A percentile compares a stretch with the other conserved stretches of the same genome.
These are phyloP conservation scores for Trypanosoma platydactyli DNA, from an alignment of 208 protist species.

Conservation along the genomic window DNA sequence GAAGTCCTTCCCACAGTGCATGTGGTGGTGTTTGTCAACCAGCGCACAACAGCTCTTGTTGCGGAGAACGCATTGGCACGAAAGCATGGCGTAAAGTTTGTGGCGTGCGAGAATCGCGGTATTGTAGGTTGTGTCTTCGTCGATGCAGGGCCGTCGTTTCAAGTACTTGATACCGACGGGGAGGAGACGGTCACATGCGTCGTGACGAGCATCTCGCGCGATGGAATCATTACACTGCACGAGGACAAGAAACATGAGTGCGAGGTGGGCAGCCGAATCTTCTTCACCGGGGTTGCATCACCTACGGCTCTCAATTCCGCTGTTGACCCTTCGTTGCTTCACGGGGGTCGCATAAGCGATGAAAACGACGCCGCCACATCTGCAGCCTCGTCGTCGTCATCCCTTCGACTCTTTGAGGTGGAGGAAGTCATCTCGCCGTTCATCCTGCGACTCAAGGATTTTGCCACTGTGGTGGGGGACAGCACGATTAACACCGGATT, in stretches of 20 bases:
- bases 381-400: constrained; percentile 1
- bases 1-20: constrained; percentile 42
- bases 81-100: constrained; percentile 63
- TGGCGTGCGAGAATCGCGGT: constrained; percentile 83
- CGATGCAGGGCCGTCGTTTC: constrained; percentile 62
- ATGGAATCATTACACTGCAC: constrained; percentile 81
- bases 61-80: constrained; percentile 63
- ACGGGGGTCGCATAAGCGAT: not conserved
- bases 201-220: constrained; percentile 64
- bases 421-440: constrained; percentile 68
- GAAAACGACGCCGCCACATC: not conserved
- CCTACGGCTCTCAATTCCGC: constrained; percentile 50
- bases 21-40: constrained; percentile 82
- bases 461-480: constrained; percentile 19
- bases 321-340: constrained; percentile 20
- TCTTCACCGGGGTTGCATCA: constrained; percentile 69
- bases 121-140: constrained; percentile 83
- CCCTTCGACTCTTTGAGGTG: constrained; percentile 68
- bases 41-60: constrained; percentile 51
- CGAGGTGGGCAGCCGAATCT: constrained; percentile 76
- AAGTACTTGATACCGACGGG: constrained; percentile 80
- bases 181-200: constrained; percentile 83
- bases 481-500: constrained; percentile 47
- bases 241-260: constrained; percentile 90
- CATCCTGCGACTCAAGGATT: constrained; percentile 57